Evolutionary conservation across 2,329 filamentous ascomycete species (phyloP).

Genomic region (Aspergillus sp.): DNA sequence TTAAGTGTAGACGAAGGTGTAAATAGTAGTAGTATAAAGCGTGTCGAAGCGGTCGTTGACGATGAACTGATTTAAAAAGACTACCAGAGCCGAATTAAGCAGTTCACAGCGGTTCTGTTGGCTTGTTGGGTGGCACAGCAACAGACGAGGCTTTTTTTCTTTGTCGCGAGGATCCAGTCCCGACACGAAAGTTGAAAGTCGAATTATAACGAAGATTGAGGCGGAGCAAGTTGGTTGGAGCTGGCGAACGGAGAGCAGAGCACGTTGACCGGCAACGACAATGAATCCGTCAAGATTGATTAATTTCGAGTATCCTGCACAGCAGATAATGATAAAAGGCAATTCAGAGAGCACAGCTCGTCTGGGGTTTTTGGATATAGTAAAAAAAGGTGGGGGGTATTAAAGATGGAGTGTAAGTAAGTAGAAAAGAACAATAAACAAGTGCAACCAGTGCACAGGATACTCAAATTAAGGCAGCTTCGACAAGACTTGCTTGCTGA

Average conservation of each 20-base stretch:
- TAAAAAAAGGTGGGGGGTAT: constrained; percentile 3
- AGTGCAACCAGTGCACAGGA: constrained; percentile 43
- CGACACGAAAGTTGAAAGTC: constrained; percentile 27
- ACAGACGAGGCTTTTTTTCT: constrained; percentile 17
- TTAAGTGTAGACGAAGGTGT: constrained; percentile 14
- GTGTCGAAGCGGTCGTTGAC: constrained; percentile 24
- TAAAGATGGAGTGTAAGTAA: constrained; percentile 31
- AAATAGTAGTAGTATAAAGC: constrained; percentile 12
- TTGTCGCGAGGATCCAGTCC: constrained; percentile 31
- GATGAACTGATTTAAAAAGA: constrained; percentile 18
- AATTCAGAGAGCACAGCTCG: constrained; percentile 36
- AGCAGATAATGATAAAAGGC: constrained; percentile 32
- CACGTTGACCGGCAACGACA: constrained; percentile 37
- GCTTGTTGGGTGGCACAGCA: constrained; percentile 17
- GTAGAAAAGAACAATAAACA: constrained; percentile 42
- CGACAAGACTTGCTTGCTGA: constrained; percentile 59
- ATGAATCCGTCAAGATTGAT: constrained; percentile 23
- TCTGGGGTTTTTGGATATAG: constrained; percentile 33
- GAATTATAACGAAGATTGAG: constrained; percentile 17
- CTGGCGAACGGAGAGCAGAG: constrained; percentile 23
- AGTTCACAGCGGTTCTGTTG: constrained; percentile 8
- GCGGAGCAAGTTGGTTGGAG: constrained; percentile 24
- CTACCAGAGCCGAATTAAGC: constrained; percentile 31
- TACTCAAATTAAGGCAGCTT: constrained; percentile 48
- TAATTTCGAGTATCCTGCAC: constrained; percentile 27